A percentile compares a stretch with the other conserved stretches of the same genome.
These are phyloP conservation scores for Coemansia interrupta DNA, from an alignment of 192 early-diverging fungal species.

Conservation along the genomic window DNA sequence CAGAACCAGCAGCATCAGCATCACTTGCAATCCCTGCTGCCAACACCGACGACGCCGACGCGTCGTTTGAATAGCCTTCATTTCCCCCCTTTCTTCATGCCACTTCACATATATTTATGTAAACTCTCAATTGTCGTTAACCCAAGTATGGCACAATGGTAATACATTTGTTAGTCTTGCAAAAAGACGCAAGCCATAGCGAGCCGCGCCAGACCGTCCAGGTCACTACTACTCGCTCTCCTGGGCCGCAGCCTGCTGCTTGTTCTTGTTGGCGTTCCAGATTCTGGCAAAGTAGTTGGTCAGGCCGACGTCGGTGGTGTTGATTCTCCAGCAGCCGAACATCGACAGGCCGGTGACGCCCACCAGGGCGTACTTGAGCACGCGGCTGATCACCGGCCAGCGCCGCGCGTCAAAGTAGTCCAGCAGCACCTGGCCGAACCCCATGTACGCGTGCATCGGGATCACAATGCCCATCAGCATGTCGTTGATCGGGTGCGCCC, in stretches of 20 bases:
- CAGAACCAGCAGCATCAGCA: neutral
- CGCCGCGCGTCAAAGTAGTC: slow-evolving; percentile 83
- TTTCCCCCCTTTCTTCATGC: slow-evolving; percentile 1
- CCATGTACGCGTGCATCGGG: slow-evolving; percentile 89
- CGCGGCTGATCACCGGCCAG: slow-evolving; percentile 58
- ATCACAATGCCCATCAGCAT: slow-evolving; percentile 84
- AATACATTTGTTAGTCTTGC: no score
- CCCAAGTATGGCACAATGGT: no score
- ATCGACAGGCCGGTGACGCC: slow-evolving; percentile 67
- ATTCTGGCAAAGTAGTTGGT: slow-evolving; percentile 79
- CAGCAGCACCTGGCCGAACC: slow-evolving; percentile 66
- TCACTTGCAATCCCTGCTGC: neutral
- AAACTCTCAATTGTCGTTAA: no score
- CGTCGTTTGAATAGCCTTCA: neutral
- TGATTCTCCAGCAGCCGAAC: slow-evolving; percentile 90
- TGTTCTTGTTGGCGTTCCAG: slow-evolving; percentile 69
- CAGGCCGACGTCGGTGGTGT: slow-evolving; percentile 92
- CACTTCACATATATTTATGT: neutral
- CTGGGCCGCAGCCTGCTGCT: neutral
- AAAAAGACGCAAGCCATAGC: no score
- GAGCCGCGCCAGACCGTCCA: no score
- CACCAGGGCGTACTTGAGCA: slow-evolving; percentile 64
- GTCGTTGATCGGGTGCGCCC: slow-evolving; percentile 86
- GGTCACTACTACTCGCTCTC: slow-evolving; percentile 4
- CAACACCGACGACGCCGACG: neutral